Base-by-base conservation (phyloP, 1,284 basidiomycete genomes). In the Megacollybia platyphylla region DNA sequence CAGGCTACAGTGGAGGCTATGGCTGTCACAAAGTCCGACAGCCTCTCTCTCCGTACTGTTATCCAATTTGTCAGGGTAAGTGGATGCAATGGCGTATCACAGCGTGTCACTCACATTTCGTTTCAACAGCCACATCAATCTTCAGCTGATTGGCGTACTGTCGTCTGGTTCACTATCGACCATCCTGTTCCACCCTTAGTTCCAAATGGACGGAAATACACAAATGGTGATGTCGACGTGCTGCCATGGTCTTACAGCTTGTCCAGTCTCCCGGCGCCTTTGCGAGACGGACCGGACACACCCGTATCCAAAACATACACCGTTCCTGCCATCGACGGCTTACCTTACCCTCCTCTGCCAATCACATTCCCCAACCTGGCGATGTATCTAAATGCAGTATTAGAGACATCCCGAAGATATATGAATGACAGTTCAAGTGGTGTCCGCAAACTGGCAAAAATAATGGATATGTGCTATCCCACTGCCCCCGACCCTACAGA, bases 81-180 rank as follows among this genome's bases (percentile, higher is more conserved):
- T 46, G 17, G 38, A 15, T 38, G 28, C 42, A 40, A 11, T 15
- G 10, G 10, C 31, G 31, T 6, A 34, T 15, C 10, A 34, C 5
- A 24, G 20, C 20, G 39, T 43, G 37, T 28, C 20, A 30, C 43
- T 18, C 34, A 4, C 26, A 7, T 24, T 9, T 13, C 11, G 20
- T 41, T 5, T 7, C 49, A 32, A 42, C 45, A 83, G 80, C 65
- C 76, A 18, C 73, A 79, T 53, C 71, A 69, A 38, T 54, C 65
- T 26, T 69, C 76, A 0, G 53, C 60, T 4, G 71, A 76, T 26
- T 87, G 85, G 85, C 70, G 79, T 42, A 78, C 78, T 7, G 63
- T 86, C 15, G 54, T 87, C 7, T 87, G 83, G 66, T 73, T 87
- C 51, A 79, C 80, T 0, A 72, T 84, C 39, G 85, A 87, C 51